Conservation (phyloP, 805 yeast genomes). For the Candida vartiovaarae region DNA sequence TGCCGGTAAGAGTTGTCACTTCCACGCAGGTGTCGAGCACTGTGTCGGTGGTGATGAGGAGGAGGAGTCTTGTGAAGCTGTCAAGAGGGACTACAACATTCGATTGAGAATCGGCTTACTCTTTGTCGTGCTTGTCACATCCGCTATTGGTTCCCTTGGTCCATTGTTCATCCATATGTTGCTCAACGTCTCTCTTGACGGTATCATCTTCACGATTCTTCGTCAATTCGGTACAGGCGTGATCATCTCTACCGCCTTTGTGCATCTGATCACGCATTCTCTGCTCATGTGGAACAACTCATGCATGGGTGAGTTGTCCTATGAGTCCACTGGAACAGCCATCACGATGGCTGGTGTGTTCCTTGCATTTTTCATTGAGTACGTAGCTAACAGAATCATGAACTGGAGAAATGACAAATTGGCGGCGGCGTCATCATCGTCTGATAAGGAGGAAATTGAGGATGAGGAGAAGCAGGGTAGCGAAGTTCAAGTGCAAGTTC, state of each 20-base stretch:
- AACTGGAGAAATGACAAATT: conserved; percentile 1
- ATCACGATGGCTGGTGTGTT: conserved; percentile 18
- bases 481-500: background rate
- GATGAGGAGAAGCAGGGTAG: background rate
- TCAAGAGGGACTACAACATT: conserved; percentile 12
- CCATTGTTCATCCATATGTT: conserved; percentile 9
- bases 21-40: conserved; percentile 21
- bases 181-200: conserved; percentile 5
- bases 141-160: conserved; percentile 11
- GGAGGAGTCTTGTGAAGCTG: conserved; percentile 10
- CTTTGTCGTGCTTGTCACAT: conserved; percentile 12
- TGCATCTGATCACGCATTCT: conserved; percentile 16
- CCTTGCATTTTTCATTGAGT: conserved; percentile 13
- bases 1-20: conserved; percentile 13
- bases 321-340: conserved; percentile 14
- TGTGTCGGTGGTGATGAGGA: conserved; percentile 14
- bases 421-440: background rate
- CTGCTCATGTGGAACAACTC: conserved; percentile 13
- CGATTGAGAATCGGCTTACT: conserved; percentile 15
- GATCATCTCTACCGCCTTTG: conserved; percentile 17
- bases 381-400: conserved; percentile 7
- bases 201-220: conserved; percentile 7
- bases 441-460: background rate
- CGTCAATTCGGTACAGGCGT: conserved; percentile 20
- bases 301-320: conserved; percentile 12